A percentile compares a stretch with the other conserved stretches of the same genome.
Conservation (phyloP, 345 rosid genomes). For the Raphanus raphanistrum region DNA sequence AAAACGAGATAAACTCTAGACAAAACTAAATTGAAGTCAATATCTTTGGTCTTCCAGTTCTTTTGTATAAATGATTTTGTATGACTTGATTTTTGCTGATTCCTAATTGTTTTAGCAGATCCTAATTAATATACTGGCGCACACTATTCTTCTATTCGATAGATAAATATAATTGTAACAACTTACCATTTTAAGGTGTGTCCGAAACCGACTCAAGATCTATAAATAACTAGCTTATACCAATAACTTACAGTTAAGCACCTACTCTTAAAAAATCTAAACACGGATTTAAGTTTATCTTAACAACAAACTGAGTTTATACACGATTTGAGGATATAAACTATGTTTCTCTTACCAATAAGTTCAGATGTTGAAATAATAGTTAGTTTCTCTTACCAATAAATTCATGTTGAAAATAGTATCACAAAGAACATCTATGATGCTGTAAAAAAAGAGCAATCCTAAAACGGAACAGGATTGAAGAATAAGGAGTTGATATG, state of each 20-base stretch:
- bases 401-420: neutral
- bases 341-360: neutral
- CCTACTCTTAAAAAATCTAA: too few species aligned
- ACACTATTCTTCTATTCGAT: neutral
- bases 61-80: neutral
- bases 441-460: neutral
- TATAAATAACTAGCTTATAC: neutral
- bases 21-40: too few species aligned
- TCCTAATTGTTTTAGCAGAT: neutral
- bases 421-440: neutral
- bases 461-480: neutral
- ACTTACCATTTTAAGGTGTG: too few species aligned
- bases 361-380: neutral
- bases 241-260: neutral
- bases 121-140: neutral
- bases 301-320: neutral
- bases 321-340: neutral
- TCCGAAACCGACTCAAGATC: neutral
- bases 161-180: too few species aligned
- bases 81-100: neutral
- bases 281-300: too few species aligned
- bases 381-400: neutral
- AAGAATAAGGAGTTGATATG: slow-evolving; percentile 5
- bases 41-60: too few species aligned
- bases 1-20: too few species aligned